Evolutionary conservation across 2,329 filamentous ascomycete species (phyloP), one percentile per base, ranked within the genome.

Genomic region (Claviceps pazoutovae): DNA sequence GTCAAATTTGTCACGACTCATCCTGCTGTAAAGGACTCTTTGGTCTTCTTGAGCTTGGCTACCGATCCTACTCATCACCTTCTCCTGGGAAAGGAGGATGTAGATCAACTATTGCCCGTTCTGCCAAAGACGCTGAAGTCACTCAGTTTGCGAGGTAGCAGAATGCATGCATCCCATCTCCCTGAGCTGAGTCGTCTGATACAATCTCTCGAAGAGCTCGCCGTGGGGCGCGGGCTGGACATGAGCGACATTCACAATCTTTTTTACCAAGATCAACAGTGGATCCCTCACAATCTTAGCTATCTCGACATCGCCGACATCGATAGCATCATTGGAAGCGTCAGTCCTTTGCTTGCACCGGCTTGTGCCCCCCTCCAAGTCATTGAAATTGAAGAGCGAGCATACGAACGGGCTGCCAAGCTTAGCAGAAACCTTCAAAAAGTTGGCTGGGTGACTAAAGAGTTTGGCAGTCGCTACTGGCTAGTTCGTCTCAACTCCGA

Each of bases 241-340:
- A 72, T 86, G 45, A 66, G 70, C 50, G 83, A 89, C 56, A 73
- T 90, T 53, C 80, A 84, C 61, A 69, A 72, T 13, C 74, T 83
- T n/a, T 82, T 88, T 57, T 71, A 74, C 38, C 74, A 74, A 4
- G 70, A 74, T 49, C 67, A 73, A 54, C 56, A 64, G 51, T 65
- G 62, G 60, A 56, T 64, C 48, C 74, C 77, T 2, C 78, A 83
- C 55, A 76, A 76, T 30, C 74, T 93, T 23, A 82, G 80, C 60
- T 93, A 88, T 64, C 71, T 93, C 50, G 87, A 91, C 61, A 76
- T 90, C 46, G 87, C 83, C 42, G 84, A 87, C 62, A 62, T 70
- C 47, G 66, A 68, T 48, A 67, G 66, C 38, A 80, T 88, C 54
- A 73, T 77, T 49, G 77, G 77, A 5, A 74, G 78, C 50, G 75